Evolutionary conservation across 352 stramenopile genomes (phyloP).

Genomic region (Phytophthora aleatoria): DNA sequence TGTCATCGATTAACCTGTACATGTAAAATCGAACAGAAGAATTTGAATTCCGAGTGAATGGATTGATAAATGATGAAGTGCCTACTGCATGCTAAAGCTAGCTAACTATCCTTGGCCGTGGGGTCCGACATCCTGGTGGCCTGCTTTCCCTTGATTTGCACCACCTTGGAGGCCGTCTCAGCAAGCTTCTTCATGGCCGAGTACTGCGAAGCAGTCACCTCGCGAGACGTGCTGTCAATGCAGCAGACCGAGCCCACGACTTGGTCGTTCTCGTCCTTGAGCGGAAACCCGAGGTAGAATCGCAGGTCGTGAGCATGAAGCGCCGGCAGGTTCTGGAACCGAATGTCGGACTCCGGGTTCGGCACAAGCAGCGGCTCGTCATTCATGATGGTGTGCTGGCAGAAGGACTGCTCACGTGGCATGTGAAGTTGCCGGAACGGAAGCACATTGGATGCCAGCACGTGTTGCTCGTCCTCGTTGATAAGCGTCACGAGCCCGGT

Average conservation of each 20-base stretch:
- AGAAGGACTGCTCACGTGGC: conserved; percentile 66
- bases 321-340: conserved; percentile 54
- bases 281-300: conserved; percentile 52
- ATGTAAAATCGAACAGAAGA: too few species aligned
- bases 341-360: conserved; percentile 63
- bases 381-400: conserved; percentile 72
- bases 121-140: conserved; percentile 5
- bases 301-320: conserved; percentile 36
- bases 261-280: conserved; percentile 47
- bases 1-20: too few species aligned
- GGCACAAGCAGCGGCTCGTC: conserved; percentile 61
- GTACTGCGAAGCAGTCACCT: conserved; percentile 66
- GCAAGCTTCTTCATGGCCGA: conserved; percentile 53
- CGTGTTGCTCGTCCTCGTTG: conserved; percentile 49
- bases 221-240: conserved; percentile 46
- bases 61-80: conserved; percentile 27
- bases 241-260: conserved; percentile 74
- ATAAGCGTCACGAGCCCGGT: conserved; percentile 64
- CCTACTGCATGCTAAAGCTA: conserved; percentile 2
- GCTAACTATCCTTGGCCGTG: conserved; percentile 10
- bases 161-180: conserved; percentile 49
- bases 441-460: conserved; percentile 44
- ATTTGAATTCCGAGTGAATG: conserved; percentile 1
- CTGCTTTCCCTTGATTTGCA: conserved; percentile 40
- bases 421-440: conserved; percentile 44